Evolutionary conservation across 371 early-diverging fungal species (phyloP).

Genomic region (Mycotypha africana): DNA sequence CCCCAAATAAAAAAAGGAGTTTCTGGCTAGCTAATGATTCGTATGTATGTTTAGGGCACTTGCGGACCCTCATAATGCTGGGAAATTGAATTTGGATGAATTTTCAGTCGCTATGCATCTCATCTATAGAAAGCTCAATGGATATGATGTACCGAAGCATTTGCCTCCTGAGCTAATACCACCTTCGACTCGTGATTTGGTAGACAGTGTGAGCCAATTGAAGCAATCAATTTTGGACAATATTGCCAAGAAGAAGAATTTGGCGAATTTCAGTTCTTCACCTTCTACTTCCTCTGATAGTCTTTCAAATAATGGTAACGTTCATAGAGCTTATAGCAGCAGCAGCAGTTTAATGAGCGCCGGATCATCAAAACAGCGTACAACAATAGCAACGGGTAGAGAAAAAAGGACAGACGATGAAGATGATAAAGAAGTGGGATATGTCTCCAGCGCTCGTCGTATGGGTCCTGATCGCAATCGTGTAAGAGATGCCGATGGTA

Average conservation of each 20-base stretch:
- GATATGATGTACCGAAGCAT: conserved; percentile 69
- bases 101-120: conserved; percentile 95
- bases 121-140: conserved; percentile 75
- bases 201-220: conserved; percentile 49
- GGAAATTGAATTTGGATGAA: conserved; percentile 85
- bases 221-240: conserved; percentile 52
- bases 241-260: conserved; percentile 33
- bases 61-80: conserved; percentile 79
- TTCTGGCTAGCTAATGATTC: no score
- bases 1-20: background rate
- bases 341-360: conserved; percentile 29
- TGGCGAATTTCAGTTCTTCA: conserved; percentile 35
- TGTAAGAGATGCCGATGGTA: conserved; percentile 16
- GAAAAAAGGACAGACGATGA: conserved; percentile 11
- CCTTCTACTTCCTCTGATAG: conserved; percentile 12
- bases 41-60: conserved; percentile 79
- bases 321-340: no score
- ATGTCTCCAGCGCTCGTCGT: conserved; percentile 59
- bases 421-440: conserved; percentile 40
- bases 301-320: conserved; percentile 3
- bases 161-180: conserved; percentile 82
- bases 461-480: conserved; percentile 51
- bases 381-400: conserved; percentile 6
- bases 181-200: conserved; percentile 64
- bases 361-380: no score